Conservation (phyloP, 164 flowering plant genomes). For the Protea cynaroides region DNA sequence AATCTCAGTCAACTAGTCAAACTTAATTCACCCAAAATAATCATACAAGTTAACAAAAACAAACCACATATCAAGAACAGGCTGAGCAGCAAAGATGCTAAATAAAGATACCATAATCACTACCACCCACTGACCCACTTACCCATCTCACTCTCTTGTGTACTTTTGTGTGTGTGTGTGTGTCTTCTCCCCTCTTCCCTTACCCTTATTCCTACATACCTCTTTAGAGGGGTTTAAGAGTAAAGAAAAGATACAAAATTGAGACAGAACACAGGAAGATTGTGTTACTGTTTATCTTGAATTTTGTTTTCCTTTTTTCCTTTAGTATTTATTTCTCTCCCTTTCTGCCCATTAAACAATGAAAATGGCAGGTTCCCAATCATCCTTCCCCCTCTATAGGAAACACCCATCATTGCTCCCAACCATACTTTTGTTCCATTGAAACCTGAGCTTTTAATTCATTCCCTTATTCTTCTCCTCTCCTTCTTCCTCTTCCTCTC, state of each 20-base stretch:
- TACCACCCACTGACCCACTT: background rate
- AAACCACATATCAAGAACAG: background rate
- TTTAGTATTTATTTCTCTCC: slow-evolving; percentile 15
- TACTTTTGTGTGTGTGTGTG: too few species aligned
- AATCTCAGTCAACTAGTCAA: slow-evolving; percentile 37
- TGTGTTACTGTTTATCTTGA: slow-evolving; percentile 15
- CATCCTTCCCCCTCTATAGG: slow-evolving; percentile 91
- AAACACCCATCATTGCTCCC: slow-evolving; percentile 97
- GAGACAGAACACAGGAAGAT: slow-evolving; percentile 16
- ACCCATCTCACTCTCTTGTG: background rate
- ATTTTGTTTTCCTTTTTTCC: slow-evolving; percentile 3
- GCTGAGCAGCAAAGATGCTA: background rate
- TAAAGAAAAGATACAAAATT: slow-evolving; percentile 5
- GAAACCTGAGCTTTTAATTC: slow-evolving; percentile 66
- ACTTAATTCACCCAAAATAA: slow-evolving; percentile 16
- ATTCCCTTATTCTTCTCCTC: slow-evolving; percentile 17
- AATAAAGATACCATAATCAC: background rate
- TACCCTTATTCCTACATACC: background rate
- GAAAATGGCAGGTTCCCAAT: slow-evolving; percentile 88
- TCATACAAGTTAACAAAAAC: background rate
- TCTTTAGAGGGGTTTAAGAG: background rate
- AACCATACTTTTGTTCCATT: slow-evolving; percentile 76
- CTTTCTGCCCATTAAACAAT: slow-evolving; percentile 56
- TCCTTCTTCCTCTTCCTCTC: slow-evolving; percentile 6
- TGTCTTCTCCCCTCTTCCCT: too few species aligned